Evolutionary conservation across 768 basidiomycete species (phyloP), one percentile per base, ranked within the genome.

Genomic region (Lentinus brumalis): DNA sequence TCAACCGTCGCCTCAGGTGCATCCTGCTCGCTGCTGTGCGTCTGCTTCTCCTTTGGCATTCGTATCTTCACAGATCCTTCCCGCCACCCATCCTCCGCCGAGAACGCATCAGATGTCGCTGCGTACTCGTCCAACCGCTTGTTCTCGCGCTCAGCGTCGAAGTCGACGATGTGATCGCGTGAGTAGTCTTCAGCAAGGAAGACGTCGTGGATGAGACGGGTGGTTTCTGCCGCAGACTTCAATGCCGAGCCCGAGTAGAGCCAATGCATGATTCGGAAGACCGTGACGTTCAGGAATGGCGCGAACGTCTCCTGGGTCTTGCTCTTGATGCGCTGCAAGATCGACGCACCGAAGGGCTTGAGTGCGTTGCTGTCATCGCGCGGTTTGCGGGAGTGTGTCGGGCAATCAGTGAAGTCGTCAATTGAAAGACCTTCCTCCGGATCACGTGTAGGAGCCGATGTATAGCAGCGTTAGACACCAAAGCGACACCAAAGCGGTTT

Each of bases 261-360:
- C 76, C 77, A 77, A 3, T 57, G n/a, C 68, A 73, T 65, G n/a
- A 73, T 71, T 0, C 67, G 67, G 32, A 67, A 73, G 4, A 59
- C 56, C 0, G 71, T 59, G 30, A 53, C 46, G 39, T 66, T 71
- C 6, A 16, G 42, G 44, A 68, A 69, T 3, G 62, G 62, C 7
- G 52, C 47, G 32, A 59, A 59, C 1, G 26, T 39, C 38, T 62
- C 16, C n/a, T n/a, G n/a, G n/a, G n/a, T n/a, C n/a, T n/a, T n/a
- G n/a, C n/a, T n/a, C n/a, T n/a, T n/a, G n/a, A n/a, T n/a, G n/a
- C n/a, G n/a, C n/a, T n/a, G n/a, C n/a, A n/a, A n/a, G n/a, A n/a
- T n/a, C n/a, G n/a, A n/a, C n/a, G n/a, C n/a, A n/a, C n/a, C n/a
- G n/a, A n/a, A n/a, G n/a, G n/a, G n/a, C n/a, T n/a, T n/a, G n/a